These are phyloP conservation scores for Auxenochlorella pyrenoidosa DNA, from an alignment of 139 green algal genomes.

Conservation along the genomic window DNA sequence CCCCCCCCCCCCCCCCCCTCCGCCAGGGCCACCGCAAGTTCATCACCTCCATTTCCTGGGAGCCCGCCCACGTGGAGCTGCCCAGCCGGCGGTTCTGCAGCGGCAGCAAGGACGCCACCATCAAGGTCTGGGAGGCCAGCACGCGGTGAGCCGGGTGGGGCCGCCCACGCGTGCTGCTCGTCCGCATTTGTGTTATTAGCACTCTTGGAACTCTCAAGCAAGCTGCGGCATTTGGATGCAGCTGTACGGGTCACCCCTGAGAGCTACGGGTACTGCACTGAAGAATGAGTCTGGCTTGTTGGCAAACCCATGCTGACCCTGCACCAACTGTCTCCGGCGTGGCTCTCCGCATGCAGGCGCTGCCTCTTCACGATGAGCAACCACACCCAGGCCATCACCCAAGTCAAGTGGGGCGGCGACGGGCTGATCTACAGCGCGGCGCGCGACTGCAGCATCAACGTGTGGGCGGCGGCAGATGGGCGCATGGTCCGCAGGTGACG, in stretches of 20 bases:
- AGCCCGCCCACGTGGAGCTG: constrained; percentile 88
- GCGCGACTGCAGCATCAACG: constrained; percentile 89
- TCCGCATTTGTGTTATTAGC: no score
- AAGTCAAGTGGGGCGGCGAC: constrained; percentile 93
- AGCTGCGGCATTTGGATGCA: no score
- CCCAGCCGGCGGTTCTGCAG: constrained; percentile 81
- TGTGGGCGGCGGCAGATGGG: constrained; percentile 87
- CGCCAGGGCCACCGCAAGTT: constrained; percentile 91
- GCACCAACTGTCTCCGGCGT: background rate
- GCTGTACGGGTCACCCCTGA: no score
- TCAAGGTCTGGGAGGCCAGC: constrained; percentile 70
- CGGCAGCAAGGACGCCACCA: constrained; percentile 84
- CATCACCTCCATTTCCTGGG: constrained; percentile 92
- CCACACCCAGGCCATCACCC: constrained; percentile 81
- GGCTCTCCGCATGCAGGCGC: constrained; percentile 13
- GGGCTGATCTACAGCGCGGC: constrained; percentile 90
- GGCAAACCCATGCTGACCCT: no score
- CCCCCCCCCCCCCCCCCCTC: no score
- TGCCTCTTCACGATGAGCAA: constrained; percentile 69
- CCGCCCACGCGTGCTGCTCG: background rate
- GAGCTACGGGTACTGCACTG: no score
- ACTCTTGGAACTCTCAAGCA: no score
- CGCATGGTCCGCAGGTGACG: constrained; percentile 71
- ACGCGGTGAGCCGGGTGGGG: constrained; percentile 2
- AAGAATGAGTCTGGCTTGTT: no score